Evolutionary conservation across 2,329 filamentous ascomycete species (phyloP), one percentile per base, ranked within the genome.

Genomic region (Colletotrichum australisinense): DNA sequence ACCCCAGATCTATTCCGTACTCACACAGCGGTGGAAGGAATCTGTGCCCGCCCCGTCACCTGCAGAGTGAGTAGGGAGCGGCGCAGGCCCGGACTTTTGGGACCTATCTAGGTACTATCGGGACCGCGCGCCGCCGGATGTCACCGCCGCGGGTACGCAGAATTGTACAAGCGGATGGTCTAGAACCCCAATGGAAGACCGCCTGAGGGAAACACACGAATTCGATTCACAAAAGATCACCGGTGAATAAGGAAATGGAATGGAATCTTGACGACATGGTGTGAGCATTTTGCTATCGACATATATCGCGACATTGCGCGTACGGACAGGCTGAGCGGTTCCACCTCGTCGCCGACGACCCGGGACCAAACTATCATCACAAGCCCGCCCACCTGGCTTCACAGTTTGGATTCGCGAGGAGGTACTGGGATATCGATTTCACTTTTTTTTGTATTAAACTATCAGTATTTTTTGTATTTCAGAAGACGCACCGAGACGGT

Each of bases 401-500:
- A 73, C 71, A 73, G n/a, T 71, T 71, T 73, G 60, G 67, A 52
- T 46, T 69, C 24, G 26, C 58, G 69, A 26, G 64, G n/a, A 19
- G 32, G 57, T 28, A 16, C 26, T 19, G 53, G 59, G 55, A 70
- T 64, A 53, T 66, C 60, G 67, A 26, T 73, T 73, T 73, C 67
- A 71, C 71, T 73, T 73, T 70, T 73, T 70, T 71, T 73, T 71
- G 55, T 24, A 24, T 65, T 71, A 62, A 73, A 71, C 67, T 73
- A 73, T 73, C 71, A 73, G 71, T 66, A 66, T 49, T 64, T 72
- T 73, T 69, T 32, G 57, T 73, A 58, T 46, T 30, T 49, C 19
- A 30, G 16, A 57, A 32, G 53, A 66, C 19, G 63, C 55, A 73
- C 32, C 32, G 58, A 42, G 53, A 42, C 38, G 38, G 38, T 22